Evolutionary conservation across 2,329 filamentous ascomycete species (phyloP).

Genomic region (Diaporthe sp.): DNA sequence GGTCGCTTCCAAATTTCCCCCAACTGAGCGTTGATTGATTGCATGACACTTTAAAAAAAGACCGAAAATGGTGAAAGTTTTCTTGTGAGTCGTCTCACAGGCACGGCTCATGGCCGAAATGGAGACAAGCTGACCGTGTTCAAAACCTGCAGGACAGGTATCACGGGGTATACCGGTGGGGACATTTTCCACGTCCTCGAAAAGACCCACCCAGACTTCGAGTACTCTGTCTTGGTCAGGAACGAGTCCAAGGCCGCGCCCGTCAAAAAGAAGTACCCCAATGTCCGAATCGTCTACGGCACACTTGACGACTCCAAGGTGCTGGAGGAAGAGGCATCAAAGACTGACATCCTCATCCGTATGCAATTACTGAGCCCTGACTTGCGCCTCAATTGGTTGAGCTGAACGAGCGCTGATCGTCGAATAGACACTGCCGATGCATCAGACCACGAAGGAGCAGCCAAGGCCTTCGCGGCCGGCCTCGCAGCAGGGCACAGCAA

Average conservation of each 20-base stretch:
- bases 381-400: neutral
- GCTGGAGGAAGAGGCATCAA: constrained; percentile 64
- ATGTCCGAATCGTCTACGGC: constrained; percentile 64
- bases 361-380: constrained; percentile 43
- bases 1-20: rapidly evolving
- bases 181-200: constrained; percentile 60
- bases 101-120: neutral
- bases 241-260: constrained; percentile 60
- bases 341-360: constrained; percentile 66
- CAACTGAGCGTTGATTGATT: neutral
- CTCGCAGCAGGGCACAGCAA: constrained; percentile 58
- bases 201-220: constrained; percentile 57
- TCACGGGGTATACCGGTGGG: constrained; percentile 66
- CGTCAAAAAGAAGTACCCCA: constrained; percentile 62
- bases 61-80: constrained; percentile 23
- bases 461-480: constrained; percentile 61
- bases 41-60: neutral
- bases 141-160: constrained; percentile 42
- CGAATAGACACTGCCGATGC: constrained; percentile 63
- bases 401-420: neutral
- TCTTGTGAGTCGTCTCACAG: neutral
- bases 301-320: constrained; percentile 60
- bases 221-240: constrained; percentile 62
- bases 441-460: constrained; percentile 59
- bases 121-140: constrained; percentile 3